These are phyloP conservation scores for Hanseniaspora meyeri DNA, from an alignment of 805 yeast genomes.

Conservation along the genomic window DNA sequence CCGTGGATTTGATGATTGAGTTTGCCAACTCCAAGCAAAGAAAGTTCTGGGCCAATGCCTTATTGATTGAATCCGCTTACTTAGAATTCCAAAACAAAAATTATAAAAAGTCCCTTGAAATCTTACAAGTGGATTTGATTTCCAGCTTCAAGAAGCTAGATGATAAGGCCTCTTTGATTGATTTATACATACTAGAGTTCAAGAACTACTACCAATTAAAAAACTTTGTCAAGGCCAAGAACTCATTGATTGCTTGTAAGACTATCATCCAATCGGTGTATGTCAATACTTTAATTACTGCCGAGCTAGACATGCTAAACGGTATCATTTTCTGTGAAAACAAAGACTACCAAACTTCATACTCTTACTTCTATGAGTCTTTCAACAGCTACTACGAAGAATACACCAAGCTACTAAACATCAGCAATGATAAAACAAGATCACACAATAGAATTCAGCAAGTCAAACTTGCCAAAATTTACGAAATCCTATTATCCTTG, in stretches of 20 bases:
- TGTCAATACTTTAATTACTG: constrained; percentile 87
- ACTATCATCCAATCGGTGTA: constrained; percentile 95
- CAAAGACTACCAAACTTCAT: constrained; percentile 91
- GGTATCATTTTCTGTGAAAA: constrained; percentile 95
- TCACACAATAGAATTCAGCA: constrained; percentile 22
- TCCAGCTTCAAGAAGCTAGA: constrained; percentile 85
- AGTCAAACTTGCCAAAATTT: constrained; percentile 28
- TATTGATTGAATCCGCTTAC: constrained; percentile 72
- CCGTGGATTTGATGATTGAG: constrained; percentile 66
- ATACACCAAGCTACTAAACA: background rate
- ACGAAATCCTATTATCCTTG: constrained; percentile 59
- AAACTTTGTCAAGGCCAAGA: constrained; percentile 80
- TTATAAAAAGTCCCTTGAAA: constrained; percentile 55
- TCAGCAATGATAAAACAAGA: constrained; percentile 20
- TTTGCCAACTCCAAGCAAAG: constrained; percentile 81
- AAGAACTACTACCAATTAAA: constrained; percentile 83
- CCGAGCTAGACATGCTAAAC: constrained; percentile 87
- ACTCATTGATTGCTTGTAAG: constrained; percentile 86
- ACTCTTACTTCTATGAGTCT: constrained; percentile 86
- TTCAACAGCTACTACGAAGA: constrained; percentile 69
- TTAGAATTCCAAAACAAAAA: constrained; percentile 53
- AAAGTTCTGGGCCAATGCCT: constrained; percentile 74
- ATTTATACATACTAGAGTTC: constrained; percentile 84
- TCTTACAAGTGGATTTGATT: constrained; percentile 55
- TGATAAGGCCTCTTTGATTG: constrained; percentile 89